A percentile compares a stretch with the other conserved stretches of the same genome.
These are phyloP conservation scores for Anthracocystis walkeri DNA, from an alignment of 1,284 basidiomycete genomes.

Conservation along the genomic window DNA sequence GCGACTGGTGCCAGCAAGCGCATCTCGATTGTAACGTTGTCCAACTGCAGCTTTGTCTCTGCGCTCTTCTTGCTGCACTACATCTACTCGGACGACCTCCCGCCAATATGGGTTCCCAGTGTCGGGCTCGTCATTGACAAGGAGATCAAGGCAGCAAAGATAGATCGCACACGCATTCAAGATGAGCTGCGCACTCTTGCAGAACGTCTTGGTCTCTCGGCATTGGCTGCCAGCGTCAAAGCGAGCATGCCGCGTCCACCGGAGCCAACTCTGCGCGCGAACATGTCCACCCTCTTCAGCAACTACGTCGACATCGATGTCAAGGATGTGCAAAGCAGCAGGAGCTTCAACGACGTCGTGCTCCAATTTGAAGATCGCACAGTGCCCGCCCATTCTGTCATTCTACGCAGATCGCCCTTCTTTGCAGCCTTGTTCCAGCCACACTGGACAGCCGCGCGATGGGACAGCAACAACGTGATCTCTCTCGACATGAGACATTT, in stretches of 20 bases:
- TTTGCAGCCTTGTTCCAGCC: conserved; percentile 86
- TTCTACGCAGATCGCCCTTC: conserved; percentile 86
- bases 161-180: conserved; percentile 76
- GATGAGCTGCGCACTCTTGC: conserved; percentile 74
- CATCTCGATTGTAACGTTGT: conserved; percentile 52
- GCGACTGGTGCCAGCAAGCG: conserved; percentile 12
- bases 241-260: conserved; percentile 70
- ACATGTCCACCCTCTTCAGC: conserved; percentile 73
- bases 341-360: conserved; percentile 77
- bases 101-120: conserved; percentile 86
- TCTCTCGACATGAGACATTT: conserved; percentile 81
- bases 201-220: conserved; percentile 72
- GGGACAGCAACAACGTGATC: conserved; percentile 74
- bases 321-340: conserved; percentile 7
- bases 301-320: conserved; percentile 36
- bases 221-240: conserved; percentile 70
- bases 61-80: conserved; percentile 84
- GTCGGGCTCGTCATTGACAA: conserved; percentile 74
- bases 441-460: conserved; percentile 81
- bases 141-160: conserved; percentile 74
- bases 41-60: conserved; percentile 76
- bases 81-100: conserved; percentile 85
- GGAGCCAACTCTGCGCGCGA: conserved; percentile 72
- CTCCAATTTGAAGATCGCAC: conserved; percentile 79
- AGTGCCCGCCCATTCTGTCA: conserved; percentile 78